Conservation (phyloP, 306 rosid genomes). For the Fragaria vesca region DNA sequence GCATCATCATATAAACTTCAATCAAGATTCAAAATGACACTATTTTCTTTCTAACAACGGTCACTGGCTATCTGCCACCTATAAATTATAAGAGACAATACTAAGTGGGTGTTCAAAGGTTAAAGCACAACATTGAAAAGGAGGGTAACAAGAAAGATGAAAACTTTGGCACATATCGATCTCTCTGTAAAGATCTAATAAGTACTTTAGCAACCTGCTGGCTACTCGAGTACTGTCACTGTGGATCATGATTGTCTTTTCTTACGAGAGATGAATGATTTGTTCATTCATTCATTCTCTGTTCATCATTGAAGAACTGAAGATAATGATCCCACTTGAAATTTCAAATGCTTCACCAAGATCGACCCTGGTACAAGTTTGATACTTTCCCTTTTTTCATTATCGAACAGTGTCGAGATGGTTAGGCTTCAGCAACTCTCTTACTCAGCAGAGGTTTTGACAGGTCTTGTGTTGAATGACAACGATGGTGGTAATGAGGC, state of each 20-base stretch:
- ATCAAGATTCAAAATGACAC: conserved; percentile 10
- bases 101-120: conserved; percentile 17
- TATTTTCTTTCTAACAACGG: conserved; percentile 16
- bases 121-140: neutral
- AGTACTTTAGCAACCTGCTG: neutral
- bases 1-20: neutral
- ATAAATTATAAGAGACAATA: neutral
- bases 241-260: neutral
- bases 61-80: neutral
- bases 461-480: neutral
- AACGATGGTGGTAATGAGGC: neutral
- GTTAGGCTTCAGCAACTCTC: too few species aligned
- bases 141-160: neutral
- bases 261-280: neutral
- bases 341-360: neutral
- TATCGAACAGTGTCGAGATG: neutral
- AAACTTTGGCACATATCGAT: neutral
- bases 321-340: neutral
- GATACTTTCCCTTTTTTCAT: neutral
- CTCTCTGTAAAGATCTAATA: neutral
- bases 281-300: neutral
- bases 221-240: neutral
- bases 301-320: neutral
- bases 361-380: neutral
- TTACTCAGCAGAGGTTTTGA: neutral